Conservation (phyloP, 2,329 filamentous ascomycete genomes). For the Pyricularia sp. region DNA sequence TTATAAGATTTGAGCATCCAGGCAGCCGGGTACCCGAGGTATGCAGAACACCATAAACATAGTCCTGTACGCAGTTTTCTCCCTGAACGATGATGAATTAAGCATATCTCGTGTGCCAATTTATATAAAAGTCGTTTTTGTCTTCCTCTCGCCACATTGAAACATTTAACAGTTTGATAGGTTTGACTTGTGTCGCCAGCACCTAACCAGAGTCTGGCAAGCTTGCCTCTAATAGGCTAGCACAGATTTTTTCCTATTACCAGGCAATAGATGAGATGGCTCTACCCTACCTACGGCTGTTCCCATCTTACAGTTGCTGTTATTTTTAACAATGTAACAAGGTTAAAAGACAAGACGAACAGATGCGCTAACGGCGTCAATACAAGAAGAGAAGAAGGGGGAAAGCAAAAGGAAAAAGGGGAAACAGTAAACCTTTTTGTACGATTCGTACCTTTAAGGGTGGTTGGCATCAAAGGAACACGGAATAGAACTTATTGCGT, state of each 20-base stretch:
- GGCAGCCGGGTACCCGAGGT: neutral
- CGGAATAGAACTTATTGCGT: neutral
- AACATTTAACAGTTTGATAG: too few species aligned
- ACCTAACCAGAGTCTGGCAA: neutral
- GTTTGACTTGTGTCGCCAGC: too few species aligned
- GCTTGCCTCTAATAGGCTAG: neutral
- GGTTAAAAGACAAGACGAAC: neutral
- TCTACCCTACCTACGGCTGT: neutral
- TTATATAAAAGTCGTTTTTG: too few species aligned
- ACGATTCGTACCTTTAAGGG: neutral
- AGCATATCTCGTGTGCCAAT: too few species aligned
- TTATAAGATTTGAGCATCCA: neutral
- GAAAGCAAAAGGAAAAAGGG: too few species aligned
- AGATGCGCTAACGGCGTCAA: neutral
- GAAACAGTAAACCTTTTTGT: too few species aligned
- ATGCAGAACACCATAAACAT: neutral
- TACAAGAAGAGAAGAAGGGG: too few species aligned
- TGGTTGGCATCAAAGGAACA: neutral
- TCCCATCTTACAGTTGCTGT: neutral
- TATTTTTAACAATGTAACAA: neutral
- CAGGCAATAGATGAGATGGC: neutral
- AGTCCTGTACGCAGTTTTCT: neutral
- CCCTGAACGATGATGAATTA: too few species aligned
- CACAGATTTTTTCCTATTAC: neutral
- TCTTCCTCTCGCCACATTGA: too few species aligned